Evolutionary conservation across 2,329 filamentous ascomycete genomes (phyloP), one percentile per base, ranked within the genome.

Genomic region (Fusarium longipes): DNA sequence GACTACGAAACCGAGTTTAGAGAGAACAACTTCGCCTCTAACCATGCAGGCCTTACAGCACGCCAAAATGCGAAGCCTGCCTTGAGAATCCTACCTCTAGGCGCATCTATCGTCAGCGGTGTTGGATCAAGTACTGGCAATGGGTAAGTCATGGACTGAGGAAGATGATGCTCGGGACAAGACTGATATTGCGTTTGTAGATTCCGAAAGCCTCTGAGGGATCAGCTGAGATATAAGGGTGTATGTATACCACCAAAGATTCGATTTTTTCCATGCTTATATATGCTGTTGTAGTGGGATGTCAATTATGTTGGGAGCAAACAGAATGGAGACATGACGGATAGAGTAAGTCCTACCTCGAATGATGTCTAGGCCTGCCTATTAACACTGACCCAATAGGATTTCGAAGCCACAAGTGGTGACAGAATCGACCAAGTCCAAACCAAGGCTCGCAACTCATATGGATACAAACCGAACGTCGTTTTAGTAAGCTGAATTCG

Each of bases 41-140:
- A 25, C 5, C 14, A 22, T 10, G 39, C 7, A 1, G 22, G 30
- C 9, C 29, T 53, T 22, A 44, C 12, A 17, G 14, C 39, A n/a
- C 50, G 50, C 1, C 39, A 53, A 15, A 30, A 3, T 45, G n/a
- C 24, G 9, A 53, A 36, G 9, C 43, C 53, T 32, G 51, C 15
- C 1, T 35, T 57, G 22, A 57, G 55, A 22, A 53, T 58, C 1
- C 0, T 58, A n/a, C 48, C 48, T 3, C 15, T 58, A 14, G 55
- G 55, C 3, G 55, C 55, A 10, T 58, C 55, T 24, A 58, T 58
- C 2, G 40, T 53, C 3, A 45, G 40, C 3, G 55, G 55, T 24
- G 55, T 58, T 27, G 55, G 48, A 18, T 57, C 55, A 1, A 52
- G 47, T 6, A 45, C 32, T 7, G 24, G 15, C 1, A 54, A 54